These are phyloP conservation scores for Dendrobium chrysotoxum DNA, from an alignment of 106 monocot species.

Conservation along the genomic window DNA sequence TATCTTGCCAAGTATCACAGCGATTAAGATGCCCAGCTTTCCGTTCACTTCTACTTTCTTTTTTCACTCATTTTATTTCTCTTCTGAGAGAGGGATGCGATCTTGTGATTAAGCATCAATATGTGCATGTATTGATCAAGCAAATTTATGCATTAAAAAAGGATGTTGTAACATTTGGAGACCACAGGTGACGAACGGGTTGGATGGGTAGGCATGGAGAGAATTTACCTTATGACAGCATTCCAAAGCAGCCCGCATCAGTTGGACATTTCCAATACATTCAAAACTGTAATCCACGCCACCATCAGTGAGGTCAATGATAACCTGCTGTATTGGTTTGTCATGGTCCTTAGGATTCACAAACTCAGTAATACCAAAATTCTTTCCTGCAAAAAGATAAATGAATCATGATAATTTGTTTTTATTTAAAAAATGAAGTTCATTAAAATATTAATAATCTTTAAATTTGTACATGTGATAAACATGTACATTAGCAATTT, in stretches of 20 bases:
- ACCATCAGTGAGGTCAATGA: slow-evolving; percentile 92
- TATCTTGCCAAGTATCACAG: background rate
- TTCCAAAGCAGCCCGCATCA: slow-evolving; percentile 93
- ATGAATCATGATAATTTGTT: slow-evolving; percentile 7
- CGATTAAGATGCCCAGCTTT: background rate
- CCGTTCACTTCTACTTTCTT: background rate
- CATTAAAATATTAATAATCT: background rate
- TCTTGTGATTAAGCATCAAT: too few species aligned
- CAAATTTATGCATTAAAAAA: too few species aligned
- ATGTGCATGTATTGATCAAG: too few species aligned
- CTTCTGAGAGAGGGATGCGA: too few species aligned
- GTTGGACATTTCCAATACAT: slow-evolving; percentile 94
- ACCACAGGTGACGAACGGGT: too few species aligned
- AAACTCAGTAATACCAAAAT: slow-evolving; percentile 92
- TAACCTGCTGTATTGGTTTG: slow-evolving; percentile 92
- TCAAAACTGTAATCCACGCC: slow-evolving; percentile 99
- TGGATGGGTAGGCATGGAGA: background rate
- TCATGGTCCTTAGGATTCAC: slow-evolving; percentile 93
- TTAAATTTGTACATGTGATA: background rate
- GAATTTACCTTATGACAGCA: slow-evolving; percentile 91
- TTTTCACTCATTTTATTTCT: too few species aligned
- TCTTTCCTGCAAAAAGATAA: slow-evolving; percentile 59
- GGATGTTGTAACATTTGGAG: too few species aligned
- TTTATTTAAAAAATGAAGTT: background rate
- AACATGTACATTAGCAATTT: background rate